Evolutionary conservation across 2,329 filamentous ascomycete genomes (phyloP).

Genomic region (Albophoma yamanashiensis): DNA sequence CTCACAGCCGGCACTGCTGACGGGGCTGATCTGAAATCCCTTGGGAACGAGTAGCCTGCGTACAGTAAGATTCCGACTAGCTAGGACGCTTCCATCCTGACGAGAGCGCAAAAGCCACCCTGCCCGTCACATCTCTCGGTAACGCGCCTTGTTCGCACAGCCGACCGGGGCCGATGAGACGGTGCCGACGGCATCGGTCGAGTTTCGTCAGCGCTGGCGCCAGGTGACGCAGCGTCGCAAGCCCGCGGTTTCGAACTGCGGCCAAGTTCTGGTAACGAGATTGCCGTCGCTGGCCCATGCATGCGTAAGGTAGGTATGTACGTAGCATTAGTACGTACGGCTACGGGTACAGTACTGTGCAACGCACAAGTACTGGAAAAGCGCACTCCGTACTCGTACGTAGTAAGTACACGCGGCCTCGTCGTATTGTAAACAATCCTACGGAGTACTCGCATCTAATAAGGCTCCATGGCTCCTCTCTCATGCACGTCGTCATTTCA

Average conservation of each 20-base stretch:
- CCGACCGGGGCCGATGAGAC: not conserved
- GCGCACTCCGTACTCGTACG: too few relatives aligned
- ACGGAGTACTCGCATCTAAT: too few relatives aligned
- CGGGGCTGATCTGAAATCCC: not conserved
- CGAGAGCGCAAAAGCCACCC: not conserved
- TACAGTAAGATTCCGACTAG: not conserved
- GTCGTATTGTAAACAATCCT: not conserved
- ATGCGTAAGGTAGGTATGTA: too few relatives aligned
- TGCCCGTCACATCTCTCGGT: not conserved
- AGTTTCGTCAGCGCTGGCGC: not conserved
- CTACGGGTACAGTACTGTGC: too few relatives aligned
- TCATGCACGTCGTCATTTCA: not conserved
- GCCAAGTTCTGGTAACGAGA: not conserved
- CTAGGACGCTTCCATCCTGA: not conserved
- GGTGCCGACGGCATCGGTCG: not conserved
- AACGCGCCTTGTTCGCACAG: not conserved
- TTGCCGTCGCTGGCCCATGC: not conserved
- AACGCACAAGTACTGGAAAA: too few relatives aligned
- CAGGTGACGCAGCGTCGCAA: not conserved
- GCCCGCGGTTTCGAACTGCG: not conserved
- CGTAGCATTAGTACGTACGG: too few relatives aligned
- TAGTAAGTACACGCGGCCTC: not conserved
- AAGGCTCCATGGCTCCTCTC: not conserved
- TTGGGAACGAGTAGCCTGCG: too few relatives aligned
- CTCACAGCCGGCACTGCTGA: not conserved